Base-by-base conservation (phyloP, 2,329 filamentous ascomycete species). In the Aspergillus neoniger region DNA sequence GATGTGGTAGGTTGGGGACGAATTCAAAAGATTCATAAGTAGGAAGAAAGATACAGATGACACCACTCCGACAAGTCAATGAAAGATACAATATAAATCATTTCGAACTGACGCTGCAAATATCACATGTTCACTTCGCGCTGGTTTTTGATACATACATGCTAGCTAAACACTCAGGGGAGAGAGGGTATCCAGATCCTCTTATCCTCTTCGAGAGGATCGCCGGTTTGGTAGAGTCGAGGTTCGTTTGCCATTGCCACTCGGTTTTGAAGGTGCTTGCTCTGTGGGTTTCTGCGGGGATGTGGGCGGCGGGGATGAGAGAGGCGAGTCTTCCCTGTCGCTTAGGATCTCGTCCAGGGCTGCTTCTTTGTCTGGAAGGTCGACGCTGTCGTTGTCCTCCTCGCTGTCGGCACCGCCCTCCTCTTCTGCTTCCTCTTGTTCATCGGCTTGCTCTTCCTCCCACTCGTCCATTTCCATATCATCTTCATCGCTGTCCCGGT, bases 401-500 rank as follows among this genome's bases (percentile, higher is more conserved):
- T 36, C 65, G 17, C 65, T 69, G 14, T 66, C 65, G 14, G 61
- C 57, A 19, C 71, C 65, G 58, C 36, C 70, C 53, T 58, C 52
- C 6, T 61, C 64, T 3, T 67, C 55, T 15, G 67, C 59, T 17
- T 69, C 68, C 47, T 71, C 69, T 15, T 69, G 67, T 36, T 75
- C 69, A 2, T 72, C 68, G 53, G 72, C 69, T 36, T 67, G 67
- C 25, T 72, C 65, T 61, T 75, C 62, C 36, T 77, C 69, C 69
- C 70, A 74, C 41, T 77, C 72, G 38, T 75, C 71, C 70, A 80
- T 77, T 55, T 80, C 77, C 43, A 72, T 65, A 52, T 80, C 77
- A 19, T 79, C 77, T 38, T 80, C 78, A 36, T 78, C 77, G 47
- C 76, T 80, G 60, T 78, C 76, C 19, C 73, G 75, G 58, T 82